Evolutionary conservation across 139 green algal species (phyloP).

Genomic region (Volvox africanus): DNA sequence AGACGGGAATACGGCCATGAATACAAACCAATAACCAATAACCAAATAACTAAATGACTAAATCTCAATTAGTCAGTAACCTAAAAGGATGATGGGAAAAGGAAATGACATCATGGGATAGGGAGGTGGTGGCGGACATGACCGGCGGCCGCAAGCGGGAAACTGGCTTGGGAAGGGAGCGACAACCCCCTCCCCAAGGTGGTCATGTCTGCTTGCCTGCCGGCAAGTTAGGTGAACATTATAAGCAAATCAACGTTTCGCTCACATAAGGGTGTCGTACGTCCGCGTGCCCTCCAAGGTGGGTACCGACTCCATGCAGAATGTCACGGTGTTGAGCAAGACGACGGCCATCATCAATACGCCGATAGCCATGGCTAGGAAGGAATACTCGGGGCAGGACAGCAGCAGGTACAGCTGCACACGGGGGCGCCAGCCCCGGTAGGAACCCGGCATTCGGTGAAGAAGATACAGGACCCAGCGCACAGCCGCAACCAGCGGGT

Average conservation of each 20-base stretch:
- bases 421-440: neutral
- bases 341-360: conserved; percentile 27
- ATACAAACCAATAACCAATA: too few species aligned
- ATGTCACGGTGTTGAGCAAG: conserved; percentile 41
- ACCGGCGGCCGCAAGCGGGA: too few species aligned
- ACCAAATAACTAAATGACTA: too few species aligned
- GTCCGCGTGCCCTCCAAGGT: neutral
- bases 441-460: neutral
- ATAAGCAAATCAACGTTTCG: too few species aligned
- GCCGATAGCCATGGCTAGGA: neutral
- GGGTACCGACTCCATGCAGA: conserved; percentile 43
- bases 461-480: neutral
- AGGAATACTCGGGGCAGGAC: conserved; percentile 32
- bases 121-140: too few species aligned
- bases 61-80: too few species aligned
- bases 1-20: neutral
- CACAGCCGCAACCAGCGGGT: neutral
- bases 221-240: too few species aligned
- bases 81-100: too few species aligned
- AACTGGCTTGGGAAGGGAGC: too few species aligned
- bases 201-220: too few species aligned
- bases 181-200: too few species aligned
- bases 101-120: too few species aligned
- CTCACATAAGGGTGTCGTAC: conserved; percentile 48
- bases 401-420: conserved; percentile 24